Evolutionary conservation across 192 early-diverging fungal species (phyloP).

Genomic region (Umbelopsis ramanniana): DNA sequence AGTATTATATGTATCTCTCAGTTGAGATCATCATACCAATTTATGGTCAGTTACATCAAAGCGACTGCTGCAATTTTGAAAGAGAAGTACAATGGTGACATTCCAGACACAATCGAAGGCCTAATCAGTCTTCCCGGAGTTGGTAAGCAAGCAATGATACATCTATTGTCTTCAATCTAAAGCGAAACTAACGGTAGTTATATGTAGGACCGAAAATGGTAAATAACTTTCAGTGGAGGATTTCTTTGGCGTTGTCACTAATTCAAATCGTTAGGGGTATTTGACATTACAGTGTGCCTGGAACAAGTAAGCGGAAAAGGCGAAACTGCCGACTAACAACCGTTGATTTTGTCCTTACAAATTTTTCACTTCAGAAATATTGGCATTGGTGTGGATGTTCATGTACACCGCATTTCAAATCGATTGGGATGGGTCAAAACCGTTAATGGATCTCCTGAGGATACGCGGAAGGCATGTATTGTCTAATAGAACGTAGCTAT

Average conservation of each 20-base stretch:
- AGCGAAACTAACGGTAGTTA: not conserved
- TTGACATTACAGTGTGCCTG: slow-evolving; percentile 85
- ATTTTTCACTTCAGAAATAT: slow-evolving; percentile 46
- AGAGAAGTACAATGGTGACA: slow-evolving; percentile 76
- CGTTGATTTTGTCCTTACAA: not conserved
- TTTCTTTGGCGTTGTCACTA: not conserved
- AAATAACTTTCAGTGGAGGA: slow-evolving; percentile 8
- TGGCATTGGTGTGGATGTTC: slow-evolving; percentile 96
- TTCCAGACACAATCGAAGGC: slow-evolving; percentile 80
- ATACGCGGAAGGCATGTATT: slow-evolving; percentile 63
- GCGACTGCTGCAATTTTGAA: slow-evolving; percentile 74
- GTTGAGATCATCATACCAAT: not conserved
- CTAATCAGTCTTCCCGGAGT: slow-evolving; percentile 86
- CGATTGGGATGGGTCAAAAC: slow-evolving; percentile 87
- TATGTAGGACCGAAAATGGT: slow-evolving; percentile 87
- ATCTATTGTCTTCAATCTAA: too few relatives aligned
- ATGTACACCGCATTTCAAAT: slow-evolving; percentile 91
- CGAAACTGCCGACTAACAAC: too few relatives aligned
- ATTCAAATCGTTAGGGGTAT: slow-evolving; percentile 57
- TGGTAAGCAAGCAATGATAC: slow-evolving; percentile 36
- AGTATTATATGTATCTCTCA: not conserved
- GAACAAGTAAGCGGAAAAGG: slow-evolving; percentile 60
- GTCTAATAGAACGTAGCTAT: too few relatives aligned
- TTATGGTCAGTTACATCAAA: slow-evolving; percentile 68
- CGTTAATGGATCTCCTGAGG: slow-evolving; percentile 77